A percentile compares a stretch with the other conserved stretches of the same genome.
Evolutionary conservation across 306 rosid species (phyloP).

Genomic region (Rosa lucieae): DNA sequence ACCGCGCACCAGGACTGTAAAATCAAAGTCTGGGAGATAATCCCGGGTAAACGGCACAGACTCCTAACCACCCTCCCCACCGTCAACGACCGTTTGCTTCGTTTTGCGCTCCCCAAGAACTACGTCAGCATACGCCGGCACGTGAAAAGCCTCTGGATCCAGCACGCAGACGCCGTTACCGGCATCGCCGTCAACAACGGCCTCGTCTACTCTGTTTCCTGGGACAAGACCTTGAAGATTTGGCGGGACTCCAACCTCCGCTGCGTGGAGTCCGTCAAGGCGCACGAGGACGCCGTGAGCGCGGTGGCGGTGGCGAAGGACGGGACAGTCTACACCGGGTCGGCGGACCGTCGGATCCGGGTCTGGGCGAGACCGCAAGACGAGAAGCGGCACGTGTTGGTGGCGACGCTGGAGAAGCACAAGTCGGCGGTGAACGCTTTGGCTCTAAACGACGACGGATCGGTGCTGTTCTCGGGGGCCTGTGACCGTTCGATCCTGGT

Average conservation of each 20-base stretch:
- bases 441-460: slow-evolving; percentile 77
- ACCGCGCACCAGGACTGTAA: slow-evolving; percentile 84
- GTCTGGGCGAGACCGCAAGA: slow-evolving; percentile 64
- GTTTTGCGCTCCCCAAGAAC: slow-evolving; percentile 63
- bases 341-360: slow-evolving; percentile 64
- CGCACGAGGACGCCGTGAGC: slow-evolving; percentile 89
- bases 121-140: slow-evolving; percentile 78
- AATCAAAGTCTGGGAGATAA: slow-evolving; percentile 64
- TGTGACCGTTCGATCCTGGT: slow-evolving; percentile 89
- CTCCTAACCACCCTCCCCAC: slow-evolving; percentile 67
- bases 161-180: slow-evolving; percentile 82
- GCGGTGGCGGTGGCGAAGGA: slow-evolving; percentile 68
- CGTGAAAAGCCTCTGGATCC: slow-evolving; percentile 68
- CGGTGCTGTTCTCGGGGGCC: slow-evolving; percentile 79
- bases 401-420: slow-evolving; percentile 81
- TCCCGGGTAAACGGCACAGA: slow-evolving; percentile 24
- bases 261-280: slow-evolving; percentile 66
- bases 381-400: slow-evolving; percentile 51
- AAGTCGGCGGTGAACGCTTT: slow-evolving; percentile 81
- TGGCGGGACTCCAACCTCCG: slow-evolving; percentile 72
- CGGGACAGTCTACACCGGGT: slow-evolving; percentile 86
- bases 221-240: slow-evolving; percentile 79
- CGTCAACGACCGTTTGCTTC: slow-evolving; percentile 61
- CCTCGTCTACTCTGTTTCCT: slow-evolving; percentile 78
- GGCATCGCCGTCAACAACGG: slow-evolving; percentile 58